These are phyloP conservation scores for Fragaria nilgerrensis DNA, from an alignment of 306 rosid genomes.

Conservation along the genomic window DNA sequence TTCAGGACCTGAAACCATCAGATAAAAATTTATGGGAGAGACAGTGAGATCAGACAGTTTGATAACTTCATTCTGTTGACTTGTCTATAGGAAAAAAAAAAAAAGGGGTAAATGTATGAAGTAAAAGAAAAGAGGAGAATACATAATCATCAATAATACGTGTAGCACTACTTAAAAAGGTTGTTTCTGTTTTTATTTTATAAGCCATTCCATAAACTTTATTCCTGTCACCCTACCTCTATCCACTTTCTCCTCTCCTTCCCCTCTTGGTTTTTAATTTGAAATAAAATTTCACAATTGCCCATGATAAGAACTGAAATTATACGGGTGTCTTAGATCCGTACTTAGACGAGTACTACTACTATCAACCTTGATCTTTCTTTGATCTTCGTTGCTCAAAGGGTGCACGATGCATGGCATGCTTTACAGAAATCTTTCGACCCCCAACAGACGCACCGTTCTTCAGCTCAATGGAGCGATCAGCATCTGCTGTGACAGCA, in stretches of 20 bases:
- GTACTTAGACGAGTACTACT: slow-evolving; percentile 14
- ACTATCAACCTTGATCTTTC: slow-evolving; percentile 58
- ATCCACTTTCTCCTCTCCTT: not conserved
- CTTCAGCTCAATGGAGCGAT: slow-evolving; percentile 77
- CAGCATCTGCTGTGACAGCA: slow-evolving; percentile 83
- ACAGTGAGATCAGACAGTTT: not conserved
- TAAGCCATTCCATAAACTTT: not conserved
- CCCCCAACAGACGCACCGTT: slow-evolving; percentile 66
- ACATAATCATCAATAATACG: not conserved
- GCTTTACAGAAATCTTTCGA: slow-evolving; percentile 75
- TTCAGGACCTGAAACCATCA: slow-evolving; percentile 26
- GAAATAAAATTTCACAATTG: not conserved
- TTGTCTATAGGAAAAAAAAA: not conserved
- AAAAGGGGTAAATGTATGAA: not conserved
- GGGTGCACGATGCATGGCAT: slow-evolving; percentile 81
- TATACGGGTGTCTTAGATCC: slow-evolving; percentile 11
- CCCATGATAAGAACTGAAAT: not conserved
- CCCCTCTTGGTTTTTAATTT: not conserved
- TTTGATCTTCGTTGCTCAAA: slow-evolving; percentile 65
- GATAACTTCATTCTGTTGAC: not conserved
- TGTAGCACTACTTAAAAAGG: not conserved
- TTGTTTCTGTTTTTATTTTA: not conserved
- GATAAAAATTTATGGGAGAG: not conserved
- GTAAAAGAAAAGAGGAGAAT: not conserved
- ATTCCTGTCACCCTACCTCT: not conserved